Conservation (phyloP, 129 eudicot genomes). For the Dittrichia graveolens region DNA sequence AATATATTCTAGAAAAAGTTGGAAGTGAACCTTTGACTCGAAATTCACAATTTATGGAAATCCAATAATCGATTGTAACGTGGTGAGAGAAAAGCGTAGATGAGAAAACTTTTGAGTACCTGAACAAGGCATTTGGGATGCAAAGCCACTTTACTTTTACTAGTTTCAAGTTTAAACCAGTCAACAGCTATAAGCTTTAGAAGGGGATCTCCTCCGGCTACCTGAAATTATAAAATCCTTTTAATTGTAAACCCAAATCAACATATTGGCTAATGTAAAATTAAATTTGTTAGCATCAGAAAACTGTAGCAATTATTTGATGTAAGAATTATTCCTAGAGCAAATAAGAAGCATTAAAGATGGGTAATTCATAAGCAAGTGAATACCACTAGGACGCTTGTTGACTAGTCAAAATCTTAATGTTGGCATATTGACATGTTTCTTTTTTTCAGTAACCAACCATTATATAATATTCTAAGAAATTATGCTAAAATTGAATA, state of each 20-base stretch:
- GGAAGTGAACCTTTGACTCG: background rate
- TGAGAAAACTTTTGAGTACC: constrained; percentile 44
- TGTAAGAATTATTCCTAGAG: background rate
- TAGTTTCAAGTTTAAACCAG: constrained; percentile 81
- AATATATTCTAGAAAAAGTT: background rate
- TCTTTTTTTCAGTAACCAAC: background rate
- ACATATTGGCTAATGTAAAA: too few relatives aligned
- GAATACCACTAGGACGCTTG: background rate
- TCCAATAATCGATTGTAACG: background rate
- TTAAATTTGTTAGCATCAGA: background rate
- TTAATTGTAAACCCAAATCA: background rate
- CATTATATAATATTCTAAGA: background rate
- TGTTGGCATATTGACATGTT: background rate
- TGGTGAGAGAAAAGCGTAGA: background rate
- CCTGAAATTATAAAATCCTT: constrained; percentile 46
- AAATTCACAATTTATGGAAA: background rate
- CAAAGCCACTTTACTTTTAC: constrained; percentile 67
- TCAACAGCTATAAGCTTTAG: constrained; percentile 93
- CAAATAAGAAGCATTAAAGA: background rate
- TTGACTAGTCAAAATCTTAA: background rate
- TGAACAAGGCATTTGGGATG: constrained; percentile 87
- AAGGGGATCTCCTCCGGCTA: constrained; percentile 92
- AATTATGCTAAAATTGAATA: background rate
- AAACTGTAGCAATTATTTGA: background rate
- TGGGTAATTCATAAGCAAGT: background rate